Evolutionary conservation across 139 green algal genomes (phyloP).

Genomic region (Chlamydomonas applanata): DNA sequence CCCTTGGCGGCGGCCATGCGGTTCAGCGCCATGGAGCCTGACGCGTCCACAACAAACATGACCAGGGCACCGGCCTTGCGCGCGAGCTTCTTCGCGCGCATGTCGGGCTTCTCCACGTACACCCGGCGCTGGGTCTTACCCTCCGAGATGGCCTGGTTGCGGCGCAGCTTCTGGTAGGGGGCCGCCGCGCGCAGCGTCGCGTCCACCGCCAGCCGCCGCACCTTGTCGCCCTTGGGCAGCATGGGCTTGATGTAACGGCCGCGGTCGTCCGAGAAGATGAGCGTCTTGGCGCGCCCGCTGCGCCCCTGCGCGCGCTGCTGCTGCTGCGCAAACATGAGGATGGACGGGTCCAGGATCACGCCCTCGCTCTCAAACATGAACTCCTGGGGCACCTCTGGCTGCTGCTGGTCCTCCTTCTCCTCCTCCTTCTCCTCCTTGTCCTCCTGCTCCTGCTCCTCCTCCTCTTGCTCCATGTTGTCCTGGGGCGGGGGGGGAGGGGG

Average conservation of each 20-base stretch:
- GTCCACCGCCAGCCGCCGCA: slow-evolving; percentile 91
- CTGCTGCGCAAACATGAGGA: slow-evolving; percentile 92
- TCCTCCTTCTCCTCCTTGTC: slow-evolving; percentile 81
- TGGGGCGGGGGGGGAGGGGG: slow-evolving; percentile 85
- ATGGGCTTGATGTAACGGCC: slow-evolving; percentile 98
- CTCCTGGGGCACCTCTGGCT: slow-evolving; percentile 91
- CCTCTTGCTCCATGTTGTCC: slow-evolving; percentile 44
- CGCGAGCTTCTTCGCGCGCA: slow-evolving; percentile 94
- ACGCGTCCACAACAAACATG: slow-evolving; percentile 88
- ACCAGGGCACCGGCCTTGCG: slow-evolving; percentile 77
- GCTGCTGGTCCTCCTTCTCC: slow-evolving; percentile 59
- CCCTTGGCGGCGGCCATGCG: slow-evolving; percentile 98
- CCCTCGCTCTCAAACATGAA: slow-evolving; percentile 98
- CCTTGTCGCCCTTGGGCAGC: slow-evolving; percentile 84
- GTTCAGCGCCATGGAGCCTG: slow-evolving; percentile 97
- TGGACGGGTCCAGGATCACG: slow-evolving; percentile 85
- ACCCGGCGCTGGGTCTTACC: slow-evolving; percentile 38
- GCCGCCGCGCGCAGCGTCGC: slow-evolving; percentile 93
- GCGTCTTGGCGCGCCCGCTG: slow-evolving; percentile 88
- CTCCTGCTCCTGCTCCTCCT: slow-evolving; percentile 66
- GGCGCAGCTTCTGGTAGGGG: slow-evolving; percentile 86
- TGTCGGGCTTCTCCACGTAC: slow-evolving; percentile 97
- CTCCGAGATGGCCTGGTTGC: slow-evolving; percentile 51
- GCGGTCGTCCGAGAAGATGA: slow-evolving; percentile 95
- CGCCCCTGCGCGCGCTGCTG: slow-evolving; percentile 87